Base-by-base conservation (phyloP, 2,329 filamentous ascomycete genomes). In the Ciborinia camelliae region DNA sequence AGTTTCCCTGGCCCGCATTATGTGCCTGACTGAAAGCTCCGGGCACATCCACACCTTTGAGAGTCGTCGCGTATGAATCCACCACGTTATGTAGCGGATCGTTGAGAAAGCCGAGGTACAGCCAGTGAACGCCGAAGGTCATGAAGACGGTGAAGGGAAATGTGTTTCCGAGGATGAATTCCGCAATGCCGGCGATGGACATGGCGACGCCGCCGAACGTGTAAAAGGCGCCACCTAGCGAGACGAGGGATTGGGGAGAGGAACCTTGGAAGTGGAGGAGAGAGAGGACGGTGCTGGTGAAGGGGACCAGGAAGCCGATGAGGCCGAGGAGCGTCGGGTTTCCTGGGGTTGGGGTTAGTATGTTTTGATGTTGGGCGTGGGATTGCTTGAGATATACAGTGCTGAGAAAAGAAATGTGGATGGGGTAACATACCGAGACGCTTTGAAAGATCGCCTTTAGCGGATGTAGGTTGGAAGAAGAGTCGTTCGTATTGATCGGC, bases 41-140 rank as follows among this genome's bases (percentile, higher is more conserved):
- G 8, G 59, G 35, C 1, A 52, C 47, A 0, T 35, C 6, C 1
- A 32, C 47, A 2, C 59, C 59, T 4, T 50, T 39, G 18, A 62
- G 23, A 23, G 32, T 57, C 1, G 45, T 55, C 7, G 55, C 51
- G 26, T 90, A 92, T 58, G 83, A 83, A 43, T 92, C 82, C 0
- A 92, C 79, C 18, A 93, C 86, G 59, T 89, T 90, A 43, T 83
- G 81, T 53, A 92, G 81, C 3, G 84, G 82, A 1, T 88, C 83
- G 62, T 90, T 88, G 26, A 64, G 9, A 15, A 63, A 68, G 2
- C 59, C 67, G 15, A 64, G 35, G 53, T 67, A 63, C 5, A 60
- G 39, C 59, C 43, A 67, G 48, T 67, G 65, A 37, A 30, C 59
- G 30, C 67, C 67, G 39, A 61, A 68, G 48, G 63, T 62, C 4